phyloP scores from a whole-genome alignment of 1,284 basidiomycete genomes.

The Sporisorium sorghi region DNA sequence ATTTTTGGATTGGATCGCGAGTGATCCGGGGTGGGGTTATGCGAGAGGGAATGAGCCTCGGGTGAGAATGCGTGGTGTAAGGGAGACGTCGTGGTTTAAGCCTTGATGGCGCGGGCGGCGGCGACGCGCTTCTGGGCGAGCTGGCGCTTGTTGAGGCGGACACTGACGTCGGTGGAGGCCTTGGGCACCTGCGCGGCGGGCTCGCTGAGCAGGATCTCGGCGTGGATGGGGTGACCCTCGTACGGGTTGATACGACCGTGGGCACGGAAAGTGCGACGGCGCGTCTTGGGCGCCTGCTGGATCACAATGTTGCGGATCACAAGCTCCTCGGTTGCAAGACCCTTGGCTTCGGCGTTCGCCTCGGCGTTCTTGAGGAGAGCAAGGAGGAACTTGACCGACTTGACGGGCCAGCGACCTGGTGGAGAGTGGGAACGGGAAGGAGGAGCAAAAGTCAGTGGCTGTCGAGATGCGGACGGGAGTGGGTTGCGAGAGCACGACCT shows the following conservation, averaged over 20 bases:
- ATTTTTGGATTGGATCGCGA: slow-evolving; percentile 5
- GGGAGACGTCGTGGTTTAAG: too few relatives aligned
- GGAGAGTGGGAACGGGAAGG: not conserved
- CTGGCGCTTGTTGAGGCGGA: slow-evolving; percentile 67
- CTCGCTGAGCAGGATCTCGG: slow-evolving; percentile 75
- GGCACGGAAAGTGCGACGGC: slow-evolving; percentile 98
- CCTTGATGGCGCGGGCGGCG: slow-evolving; percentile 57
- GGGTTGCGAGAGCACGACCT: not conserved
- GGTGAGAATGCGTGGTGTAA: not conserved
- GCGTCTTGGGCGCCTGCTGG: slow-evolving; percentile 99
- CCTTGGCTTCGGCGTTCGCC: slow-evolving; percentile 98
- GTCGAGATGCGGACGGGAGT: not conserved
- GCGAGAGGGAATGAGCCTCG: not conserved
- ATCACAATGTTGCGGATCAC: slow-evolving; percentile 97
- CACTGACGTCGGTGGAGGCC: slow-evolving; percentile 53
- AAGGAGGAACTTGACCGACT: slow-evolving; percentile 95
- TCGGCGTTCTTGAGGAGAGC: slow-evolving; percentile 98
- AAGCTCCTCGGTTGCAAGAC: slow-evolving; percentile 90
- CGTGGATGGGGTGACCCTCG: slow-evolving; percentile 91
- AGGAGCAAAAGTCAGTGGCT: slow-evolving; percentile 18
- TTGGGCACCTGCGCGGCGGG: slow-evolving; percentile 67
- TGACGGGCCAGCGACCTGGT: slow-evolving; percentile 95
- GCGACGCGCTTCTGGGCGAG: slow-evolving; percentile 65
- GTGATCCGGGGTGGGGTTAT: not conserved
- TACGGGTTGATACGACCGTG: slow-evolving; percentile 81